phyloP scores from a whole-genome alignment of 148 eudicot genomes.

The Rhododendron ferrugineum region DNA sequence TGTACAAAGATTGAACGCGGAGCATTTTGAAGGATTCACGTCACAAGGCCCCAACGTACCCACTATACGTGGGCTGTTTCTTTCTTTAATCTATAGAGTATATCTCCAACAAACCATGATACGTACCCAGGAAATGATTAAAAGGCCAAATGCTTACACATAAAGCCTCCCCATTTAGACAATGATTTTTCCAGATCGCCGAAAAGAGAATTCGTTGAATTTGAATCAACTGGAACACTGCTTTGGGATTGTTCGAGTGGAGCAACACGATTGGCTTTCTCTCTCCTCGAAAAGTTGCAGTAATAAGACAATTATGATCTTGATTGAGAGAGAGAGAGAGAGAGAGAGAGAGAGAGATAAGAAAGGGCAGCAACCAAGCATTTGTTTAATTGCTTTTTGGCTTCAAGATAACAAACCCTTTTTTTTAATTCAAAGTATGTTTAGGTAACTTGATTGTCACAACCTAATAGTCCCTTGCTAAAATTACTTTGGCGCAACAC shows the following conservation, averaged over 20 bases:
- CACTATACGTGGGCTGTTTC: neutral
- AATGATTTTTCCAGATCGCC: neutral
- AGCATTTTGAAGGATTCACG: no score
- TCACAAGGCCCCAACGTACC: neutral
- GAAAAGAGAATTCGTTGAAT: neutral
- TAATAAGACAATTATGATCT: neutral
- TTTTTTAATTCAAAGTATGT: neutral
- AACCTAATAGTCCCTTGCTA: neutral
- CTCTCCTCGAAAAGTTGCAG: neutral
- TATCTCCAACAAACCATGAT: neutral
- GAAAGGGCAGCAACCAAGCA: neutral
- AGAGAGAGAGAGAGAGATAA: no score
- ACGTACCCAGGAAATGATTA: neutral
- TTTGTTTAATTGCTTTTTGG: neutral
- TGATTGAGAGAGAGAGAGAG: no score
- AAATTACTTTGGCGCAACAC: neutral
- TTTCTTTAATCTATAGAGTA: neutral
- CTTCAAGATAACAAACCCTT: neutral
- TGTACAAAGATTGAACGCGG: no score
- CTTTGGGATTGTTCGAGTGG: neutral
- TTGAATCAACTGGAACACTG: neutral
- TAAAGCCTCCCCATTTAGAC: neutral
- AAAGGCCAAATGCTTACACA: neutral
- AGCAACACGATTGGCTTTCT: neutral
- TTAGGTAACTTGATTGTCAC: conserved; percentile 3